These are phyloP conservation scores for Kodamaea anthophila DNA, from an alignment of 1,139 yeast genomes.

Conservation along the genomic window DNA sequence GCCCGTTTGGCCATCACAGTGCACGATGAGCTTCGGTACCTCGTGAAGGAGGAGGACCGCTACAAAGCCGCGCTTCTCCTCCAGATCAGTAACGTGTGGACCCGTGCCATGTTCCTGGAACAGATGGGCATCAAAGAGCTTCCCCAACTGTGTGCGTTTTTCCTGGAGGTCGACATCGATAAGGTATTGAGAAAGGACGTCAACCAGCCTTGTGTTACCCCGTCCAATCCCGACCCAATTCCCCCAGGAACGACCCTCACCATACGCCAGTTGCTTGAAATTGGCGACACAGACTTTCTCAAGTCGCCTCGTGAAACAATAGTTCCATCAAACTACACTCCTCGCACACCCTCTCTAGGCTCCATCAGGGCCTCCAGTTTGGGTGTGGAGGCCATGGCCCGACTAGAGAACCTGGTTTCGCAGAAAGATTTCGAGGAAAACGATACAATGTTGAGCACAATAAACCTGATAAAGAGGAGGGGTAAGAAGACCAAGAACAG, in stretches of 20 bases:
- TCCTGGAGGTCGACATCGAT: constrained; percentile 91
- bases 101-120: constrained; percentile 91
- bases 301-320: constrained; percentile 4
- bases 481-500: background rate
- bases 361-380: constrained; percentile 11
- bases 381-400: constrained; percentile 18
- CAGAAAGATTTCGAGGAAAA: constrained; percentile 9
- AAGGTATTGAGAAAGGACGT: constrained; percentile 86
- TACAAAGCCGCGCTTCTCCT: constrained; percentile 74
- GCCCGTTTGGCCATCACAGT: constrained; percentile 85
- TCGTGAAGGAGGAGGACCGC: constrained; percentile 67
- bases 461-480: constrained; percentile 19
- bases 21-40: constrained; percentile 88
- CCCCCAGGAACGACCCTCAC: constrained; percentile 74
- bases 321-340: constrained; percentile 13
- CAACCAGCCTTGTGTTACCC: constrained; percentile 80
- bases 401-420: constrained; percentile 25
- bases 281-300: constrained; percentile 9
- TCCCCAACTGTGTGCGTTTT: constrained; percentile 94
- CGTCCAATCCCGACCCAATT: constrained; percentile 70
- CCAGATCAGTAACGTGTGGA: constrained; percentile 91
- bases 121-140: constrained; percentile 84
- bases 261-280: constrained; percentile 47
- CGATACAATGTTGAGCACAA: constrained; percentile 1
- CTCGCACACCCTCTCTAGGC: constrained; percentile 22